phyloP scores from a whole-genome alignment of 371 early-diverging fungal species.

The Chytridium lagenaria region DNA sequence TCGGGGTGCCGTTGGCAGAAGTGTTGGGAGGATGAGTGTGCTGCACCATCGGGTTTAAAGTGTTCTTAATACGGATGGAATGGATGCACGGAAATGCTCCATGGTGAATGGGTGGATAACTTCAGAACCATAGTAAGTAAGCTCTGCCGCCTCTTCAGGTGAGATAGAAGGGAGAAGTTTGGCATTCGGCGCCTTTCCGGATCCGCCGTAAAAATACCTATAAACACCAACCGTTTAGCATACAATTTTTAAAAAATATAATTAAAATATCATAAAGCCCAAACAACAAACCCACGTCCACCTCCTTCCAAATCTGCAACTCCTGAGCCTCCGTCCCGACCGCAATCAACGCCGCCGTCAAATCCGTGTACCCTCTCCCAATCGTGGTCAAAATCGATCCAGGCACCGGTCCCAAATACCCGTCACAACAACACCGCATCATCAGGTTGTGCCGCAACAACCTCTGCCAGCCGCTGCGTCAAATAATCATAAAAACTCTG shows the following conservation, averaged over 20 bases:
- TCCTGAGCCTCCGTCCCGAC: constrained; percentile 84
- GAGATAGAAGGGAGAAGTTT: constrained; percentile 87
- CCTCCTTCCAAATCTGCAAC: constrained; percentile 98
- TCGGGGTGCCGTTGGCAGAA: not conserved
- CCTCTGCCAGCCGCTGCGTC: constrained; percentile 68
- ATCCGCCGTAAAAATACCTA: constrained; percentile 94
- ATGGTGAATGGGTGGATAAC: constrained; percentile 99
- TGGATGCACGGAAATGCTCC: constrained; percentile 94
- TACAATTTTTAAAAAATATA: too few species aligned
- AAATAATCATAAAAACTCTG: constrained; percentile 94
- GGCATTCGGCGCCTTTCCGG: constrained; percentile 96
- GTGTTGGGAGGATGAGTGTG: constrained; percentile 87
- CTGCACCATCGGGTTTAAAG: constrained; percentile 90
- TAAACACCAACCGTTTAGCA: too few species aligned
- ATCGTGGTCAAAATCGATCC: constrained; percentile 88
- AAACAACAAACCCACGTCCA: constrained; percentile 84
- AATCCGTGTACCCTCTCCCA: constrained; percentile 98
- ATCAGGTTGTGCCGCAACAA: constrained; percentile 52
- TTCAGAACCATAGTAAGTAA: constrained; percentile 97
- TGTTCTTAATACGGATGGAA: constrained; percentile 99
- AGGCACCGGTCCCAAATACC: constrained; percentile 96
- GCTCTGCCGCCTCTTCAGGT: constrained; percentile 98
- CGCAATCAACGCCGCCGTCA: constrained; percentile 93
- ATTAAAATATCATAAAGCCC: constrained; percentile 78
- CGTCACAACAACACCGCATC: constrained; percentile 80